These are phyloP conservation scores for Phialemonium atrogriseum DNA, from an alignment of 2,329 filamentous ascomycete species.

Conservation along the genomic window DNA sequence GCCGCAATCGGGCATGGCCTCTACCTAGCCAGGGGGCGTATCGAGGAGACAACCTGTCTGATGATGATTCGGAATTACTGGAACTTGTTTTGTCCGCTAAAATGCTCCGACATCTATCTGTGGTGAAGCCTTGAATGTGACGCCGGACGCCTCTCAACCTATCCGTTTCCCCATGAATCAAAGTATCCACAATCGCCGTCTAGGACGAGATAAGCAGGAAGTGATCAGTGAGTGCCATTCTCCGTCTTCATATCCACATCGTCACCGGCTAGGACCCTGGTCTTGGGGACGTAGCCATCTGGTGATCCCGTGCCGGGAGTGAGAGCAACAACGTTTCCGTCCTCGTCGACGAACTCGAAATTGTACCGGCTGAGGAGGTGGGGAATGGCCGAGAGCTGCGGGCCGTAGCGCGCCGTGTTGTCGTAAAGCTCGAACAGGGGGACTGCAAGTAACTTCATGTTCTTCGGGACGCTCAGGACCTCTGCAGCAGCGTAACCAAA, in stretches of 20 bases:
- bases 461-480: slow-evolving; percentile 93
- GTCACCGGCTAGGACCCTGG: slow-evolving; percentile 56
- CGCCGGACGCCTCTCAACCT: too few relatives aligned
- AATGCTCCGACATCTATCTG: too few relatives aligned
- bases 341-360: slow-evolving; percentile 94
- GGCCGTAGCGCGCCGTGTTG: slow-evolving; percentile 89
- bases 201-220: too few relatives aligned
- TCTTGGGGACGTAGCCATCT: slow-evolving; percentile 49
- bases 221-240: slow-evolving; percentile 23
- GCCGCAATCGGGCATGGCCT: too few relatives aligned
- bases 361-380: slow-evolving; percentile 93
- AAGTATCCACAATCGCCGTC: too few relatives aligned
- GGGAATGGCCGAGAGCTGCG: slow-evolving; percentile 91
- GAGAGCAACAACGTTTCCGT: slow-evolving; percentile 75
- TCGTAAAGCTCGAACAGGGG: slow-evolving; percentile 97
- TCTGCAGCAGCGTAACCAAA: slow-evolving; percentile 42
- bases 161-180: too few relatives aligned
- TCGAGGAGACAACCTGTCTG: too few relatives aligned
- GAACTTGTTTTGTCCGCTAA: too few relatives aligned
- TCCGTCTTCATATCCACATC: slow-evolving; percentile 54
- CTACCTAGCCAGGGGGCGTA: too few relatives aligned
- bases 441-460: slow-evolving; percentile 98
- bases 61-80: too few relatives aligned
- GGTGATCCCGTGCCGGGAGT: slow-evolving; percentile 64
- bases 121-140: too few relatives aligned